Evolutionary conservation across 2,329 filamentous ascomycete genomes (phyloP).

Genomic region (Colletotrichum endophyticum): DNA sequence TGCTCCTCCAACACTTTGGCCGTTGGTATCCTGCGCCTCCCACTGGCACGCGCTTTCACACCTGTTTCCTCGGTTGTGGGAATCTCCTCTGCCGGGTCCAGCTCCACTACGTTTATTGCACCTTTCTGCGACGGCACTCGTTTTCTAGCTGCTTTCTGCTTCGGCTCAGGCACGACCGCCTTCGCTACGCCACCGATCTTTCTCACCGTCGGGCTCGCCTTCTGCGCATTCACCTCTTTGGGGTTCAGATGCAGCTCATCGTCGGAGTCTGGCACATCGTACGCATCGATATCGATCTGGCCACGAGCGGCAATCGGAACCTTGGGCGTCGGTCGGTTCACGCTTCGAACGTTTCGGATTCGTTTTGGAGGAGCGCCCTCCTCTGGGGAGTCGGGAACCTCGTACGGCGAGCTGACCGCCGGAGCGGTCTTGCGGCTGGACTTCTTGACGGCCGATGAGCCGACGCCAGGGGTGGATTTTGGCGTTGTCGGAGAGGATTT

Average conservation of each 20-base stretch:
- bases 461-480: constrained; percentile 6
- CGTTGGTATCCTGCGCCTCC: constrained; percentile 16
- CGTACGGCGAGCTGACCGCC: constrained; percentile 13
- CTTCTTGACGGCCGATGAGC: not conserved
- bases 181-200: not conserved
- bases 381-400: constrained; percentile 27
- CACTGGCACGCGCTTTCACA: constrained; percentile 14
- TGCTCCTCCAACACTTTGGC: constrained; percentile 15
- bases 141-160: not conserved
- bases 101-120: not conserved
- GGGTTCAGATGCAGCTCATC: constrained; percentile 19
- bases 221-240: not conserved
- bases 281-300: not conserved
- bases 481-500: constrained; percentile 34
- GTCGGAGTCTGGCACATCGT: constrained; percentile 28
- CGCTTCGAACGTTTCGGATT: constrained; percentile 12
- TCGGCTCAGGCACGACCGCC: not conserved
- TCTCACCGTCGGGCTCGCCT: constrained; percentile 10
- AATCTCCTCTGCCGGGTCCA: not conserved
- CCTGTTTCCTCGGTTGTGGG: constrained; percentile 1
- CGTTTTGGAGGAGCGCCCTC: constrained; percentile 21
- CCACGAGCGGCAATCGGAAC: constrained; percentile 7
- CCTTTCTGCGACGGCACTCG: not conserved
- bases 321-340: constrained; percentile 11
- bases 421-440: not conserved